Conservation (phyloP, 768 basidiomycete genomes). For the Trametes coccinea region DNA sequence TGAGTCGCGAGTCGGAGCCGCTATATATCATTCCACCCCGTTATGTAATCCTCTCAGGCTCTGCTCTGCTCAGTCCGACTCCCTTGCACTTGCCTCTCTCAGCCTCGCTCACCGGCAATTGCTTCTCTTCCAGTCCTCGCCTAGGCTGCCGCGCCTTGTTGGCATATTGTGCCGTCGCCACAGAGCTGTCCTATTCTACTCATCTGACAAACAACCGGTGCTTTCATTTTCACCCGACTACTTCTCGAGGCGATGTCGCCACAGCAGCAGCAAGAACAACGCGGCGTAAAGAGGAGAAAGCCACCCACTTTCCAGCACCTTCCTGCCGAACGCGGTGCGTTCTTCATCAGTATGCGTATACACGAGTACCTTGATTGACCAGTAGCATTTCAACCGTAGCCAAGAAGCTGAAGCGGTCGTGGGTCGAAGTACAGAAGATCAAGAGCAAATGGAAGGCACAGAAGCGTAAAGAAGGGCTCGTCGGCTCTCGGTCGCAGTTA, state of each 20-base stretch:
- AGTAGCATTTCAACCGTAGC: conserved; percentile 44
- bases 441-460: conserved; percentile 77
- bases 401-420: conserved; percentile 76
- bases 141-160: neutral
- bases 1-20: conserved; percentile 19
- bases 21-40: conserved; percentile 18
- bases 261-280: conserved; percentile 17
- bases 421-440: conserved; percentile 76
- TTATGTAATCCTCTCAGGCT: conserved; percentile 26
- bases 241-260: conserved; percentile 1
- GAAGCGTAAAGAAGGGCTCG: conserved; percentile 52
- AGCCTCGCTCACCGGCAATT: neutral
- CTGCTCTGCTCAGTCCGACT: conserved; percentile 5
- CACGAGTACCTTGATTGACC: neutral
- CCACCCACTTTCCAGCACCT: conserved; percentile 74
- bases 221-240: neutral
- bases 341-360: conserved; percentile 12
- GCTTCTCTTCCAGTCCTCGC: neutral
- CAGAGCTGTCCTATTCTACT: neutral
- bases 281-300: conserved; percentile 48
- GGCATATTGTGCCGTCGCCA: neutral
- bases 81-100: neutral
- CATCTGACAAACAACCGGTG: conserved; percentile 1
- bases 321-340: conserved; percentile 59
- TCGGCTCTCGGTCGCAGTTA: conserved; percentile 15